Evolutionary conservation across 1,284 basidiomycete genomes (phyloP), one percentile per base, ranked within the genome.

Genomic region (Mycena sp.): DNA sequence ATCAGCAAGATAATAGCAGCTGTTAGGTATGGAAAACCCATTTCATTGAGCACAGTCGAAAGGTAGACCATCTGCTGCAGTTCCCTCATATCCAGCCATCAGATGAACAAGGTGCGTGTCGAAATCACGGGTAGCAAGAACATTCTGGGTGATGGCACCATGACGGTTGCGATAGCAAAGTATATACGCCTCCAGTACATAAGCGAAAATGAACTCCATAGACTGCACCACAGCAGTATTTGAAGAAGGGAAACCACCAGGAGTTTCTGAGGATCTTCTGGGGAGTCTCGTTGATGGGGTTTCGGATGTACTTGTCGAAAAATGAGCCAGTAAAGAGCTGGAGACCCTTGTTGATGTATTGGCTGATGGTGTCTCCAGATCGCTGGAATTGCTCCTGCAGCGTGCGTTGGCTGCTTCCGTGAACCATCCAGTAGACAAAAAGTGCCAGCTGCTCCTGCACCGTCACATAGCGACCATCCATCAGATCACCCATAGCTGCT

Each of bases 51-150:
- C 70, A 72, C 73, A 53, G 12, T 73, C 61, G 58, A 68, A 77
- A 26, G 80, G 49, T 0, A 61, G 44, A 3, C 61, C 54, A 66
- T 80, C 76, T n/a, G 73, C 68, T 14, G 74, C 73, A 70, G 72
- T 76, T 4, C 79, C 77, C 55, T 80, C 77, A 72, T 73, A 79
- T 48, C 76, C 75, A 45, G 64, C 64, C 7, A 77, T 65, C 45
- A 77, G 46, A 63, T 77, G 78, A 43, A 63, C 61, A 55, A 78
- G 78, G 9, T 37, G 41, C 46, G 78, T 55, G 48, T 62, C 53
- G 53, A 77, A 78, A 30, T 41, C 25, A 30, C 69, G 75, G 6
- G 68, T 73, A 49, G 72, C 72, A 17, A 78, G 64, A 6, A 75
- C 49, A 64, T 79, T 78, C 19, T 67, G 66, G 7, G 69, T 71